phyloP scores from a whole-genome alignment of 805 yeast genomes.

The Peterozyma toletana region DNA sequence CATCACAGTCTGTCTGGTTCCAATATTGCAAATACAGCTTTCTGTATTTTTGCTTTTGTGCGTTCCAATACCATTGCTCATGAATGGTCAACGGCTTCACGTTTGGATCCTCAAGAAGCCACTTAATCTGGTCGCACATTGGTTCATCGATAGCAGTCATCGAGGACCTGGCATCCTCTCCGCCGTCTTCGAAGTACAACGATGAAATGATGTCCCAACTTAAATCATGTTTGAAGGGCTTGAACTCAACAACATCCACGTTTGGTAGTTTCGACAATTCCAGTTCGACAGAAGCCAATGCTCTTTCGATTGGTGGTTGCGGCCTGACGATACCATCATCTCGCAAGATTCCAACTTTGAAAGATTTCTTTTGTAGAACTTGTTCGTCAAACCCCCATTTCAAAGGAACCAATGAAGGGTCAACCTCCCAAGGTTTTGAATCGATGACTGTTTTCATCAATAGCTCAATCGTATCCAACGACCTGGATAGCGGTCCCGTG shows the following conservation, averaged over 20 bases:
- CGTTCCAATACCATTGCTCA: constrained; percentile 37
- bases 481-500: constrained; percentile 38
- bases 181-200: constrained; percentile 58
- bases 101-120: constrained; percentile 38
- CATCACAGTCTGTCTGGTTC: constrained; percentile 46
- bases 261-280: constrained; percentile 46
- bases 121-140: constrained; percentile 50
- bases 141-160: constrained; percentile 63
- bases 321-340: constrained; percentile 45
- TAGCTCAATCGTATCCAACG: constrained; percentile 39
- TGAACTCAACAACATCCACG: constrained; percentile 43
- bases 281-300: constrained; percentile 44
- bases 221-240: constrained; percentile 43
- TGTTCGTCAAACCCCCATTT: constrained; percentile 38
- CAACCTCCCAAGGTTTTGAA: constrained; percentile 49
- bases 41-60: constrained; percentile 44
- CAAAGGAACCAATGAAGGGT: constrained; percentile 37
- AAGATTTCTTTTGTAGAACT: constrained; percentile 20
- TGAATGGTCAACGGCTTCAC: constrained; percentile 40
- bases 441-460: constrained; percentile 34
- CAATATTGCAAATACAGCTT: constrained; percentile 41
- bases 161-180: constrained; percentile 36
- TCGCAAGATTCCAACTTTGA: constrained; percentile 40
- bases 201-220: constrained; percentile 46
- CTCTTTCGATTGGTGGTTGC: constrained; percentile 34